Conservation (phyloP, 2,329 filamentous ascomycete species). For the Cadophora sp. region DNA sequence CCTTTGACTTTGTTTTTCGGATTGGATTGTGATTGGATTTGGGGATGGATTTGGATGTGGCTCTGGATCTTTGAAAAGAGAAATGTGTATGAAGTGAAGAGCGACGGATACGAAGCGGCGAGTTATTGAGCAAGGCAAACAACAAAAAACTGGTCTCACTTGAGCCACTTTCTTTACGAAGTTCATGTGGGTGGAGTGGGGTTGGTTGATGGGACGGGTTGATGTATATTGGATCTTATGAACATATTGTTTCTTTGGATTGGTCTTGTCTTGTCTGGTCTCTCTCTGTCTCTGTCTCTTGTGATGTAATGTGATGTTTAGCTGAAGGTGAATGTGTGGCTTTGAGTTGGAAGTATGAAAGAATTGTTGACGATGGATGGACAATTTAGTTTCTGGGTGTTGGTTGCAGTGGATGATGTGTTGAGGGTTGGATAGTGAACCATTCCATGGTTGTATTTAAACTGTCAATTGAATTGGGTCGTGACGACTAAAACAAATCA, state of each 20-base stretch:
- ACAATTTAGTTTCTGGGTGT: neutral
- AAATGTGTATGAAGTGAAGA: neutral
- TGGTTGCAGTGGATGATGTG: neutral
- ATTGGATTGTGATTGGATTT: neutral
- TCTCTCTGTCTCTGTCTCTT: neutral
- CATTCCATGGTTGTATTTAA: too few relatives aligned
- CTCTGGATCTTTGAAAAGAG: neutral
- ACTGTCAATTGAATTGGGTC: too few relatives aligned
- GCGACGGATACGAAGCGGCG: neutral
- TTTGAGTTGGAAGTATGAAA: neutral
- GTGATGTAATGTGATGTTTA: neutral
- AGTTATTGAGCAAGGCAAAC: neutral
- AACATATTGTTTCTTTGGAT: constrained; percentile 7
- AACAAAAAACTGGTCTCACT: constrained; percentile 11
- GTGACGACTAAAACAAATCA: too few relatives aligned
- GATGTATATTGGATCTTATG: constrained; percentile 10
- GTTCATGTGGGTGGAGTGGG: constrained; percentile 12
- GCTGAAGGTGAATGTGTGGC: neutral
- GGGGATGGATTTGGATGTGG: neutral
- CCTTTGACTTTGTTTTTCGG: neutral
- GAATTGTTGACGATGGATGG: neutral
- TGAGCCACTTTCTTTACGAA: constrained; percentile 21
- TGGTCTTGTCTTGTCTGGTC: neutral
- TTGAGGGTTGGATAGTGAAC: too few relatives aligned
- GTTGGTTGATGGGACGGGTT: neutral